Evolutionary conservation across 2,329 filamentous ascomycete genomes (phyloP).

Genomic region (Clarireedia homoeocarpa): DNA sequence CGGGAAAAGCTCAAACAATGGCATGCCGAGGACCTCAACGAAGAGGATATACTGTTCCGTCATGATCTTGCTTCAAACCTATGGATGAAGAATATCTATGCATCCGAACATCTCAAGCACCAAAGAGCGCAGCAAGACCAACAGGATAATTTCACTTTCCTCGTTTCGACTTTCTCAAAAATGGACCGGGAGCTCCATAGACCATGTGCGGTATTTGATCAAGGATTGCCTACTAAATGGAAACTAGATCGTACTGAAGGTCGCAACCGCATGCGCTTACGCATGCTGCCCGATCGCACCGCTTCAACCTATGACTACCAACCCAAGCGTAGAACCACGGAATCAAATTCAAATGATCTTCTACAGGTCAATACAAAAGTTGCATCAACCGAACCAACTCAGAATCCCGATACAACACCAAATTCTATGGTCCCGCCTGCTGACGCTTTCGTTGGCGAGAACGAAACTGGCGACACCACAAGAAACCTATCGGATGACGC

Average conservation of each 20-base stretch:
- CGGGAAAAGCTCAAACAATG: slow-evolving; percentile 77
- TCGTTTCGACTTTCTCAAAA: slow-evolving; percentile 66
- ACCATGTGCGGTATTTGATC: slow-evolving; percentile 73
- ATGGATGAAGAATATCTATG: slow-evolving; percentile 94
- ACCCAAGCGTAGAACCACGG: slow-evolving; percentile 65
- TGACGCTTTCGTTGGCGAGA: slow-evolving; percentile 9
- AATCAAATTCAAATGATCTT: slow-evolving; percentile 30
- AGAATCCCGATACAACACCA: slow-evolving; percentile 12
- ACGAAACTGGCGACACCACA: slow-evolving; percentile 11
- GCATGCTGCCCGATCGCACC: slow-evolving; percentile 71
- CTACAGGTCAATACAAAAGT: slow-evolving; percentile 30
- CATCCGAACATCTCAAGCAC: slow-evolving; percentile 84
- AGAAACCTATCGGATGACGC: slow-evolving; percentile 12
- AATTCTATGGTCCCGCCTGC: slow-evolving; percentile 7
- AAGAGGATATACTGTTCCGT: slow-evolving; percentile 66
- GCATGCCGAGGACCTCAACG: slow-evolving; percentile 60
- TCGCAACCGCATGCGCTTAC: slow-evolving; percentile 86
- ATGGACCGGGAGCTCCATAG: slow-evolving; percentile 72
- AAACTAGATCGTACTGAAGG: slow-evolving; percentile 93
- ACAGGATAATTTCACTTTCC: slow-evolving; percentile 77
- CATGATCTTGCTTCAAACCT: slow-evolving; percentile 82
- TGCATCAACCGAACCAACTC: slow-evolving; percentile 1
- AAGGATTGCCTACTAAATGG: slow-evolving; percentile 63
- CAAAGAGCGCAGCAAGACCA: slow-evolving; percentile 87
- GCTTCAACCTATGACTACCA: slow-evolving; percentile 67